phyloP scores from a whole-genome alignment of 179 eudicot species.

The Camellia oleifera region DNA sequence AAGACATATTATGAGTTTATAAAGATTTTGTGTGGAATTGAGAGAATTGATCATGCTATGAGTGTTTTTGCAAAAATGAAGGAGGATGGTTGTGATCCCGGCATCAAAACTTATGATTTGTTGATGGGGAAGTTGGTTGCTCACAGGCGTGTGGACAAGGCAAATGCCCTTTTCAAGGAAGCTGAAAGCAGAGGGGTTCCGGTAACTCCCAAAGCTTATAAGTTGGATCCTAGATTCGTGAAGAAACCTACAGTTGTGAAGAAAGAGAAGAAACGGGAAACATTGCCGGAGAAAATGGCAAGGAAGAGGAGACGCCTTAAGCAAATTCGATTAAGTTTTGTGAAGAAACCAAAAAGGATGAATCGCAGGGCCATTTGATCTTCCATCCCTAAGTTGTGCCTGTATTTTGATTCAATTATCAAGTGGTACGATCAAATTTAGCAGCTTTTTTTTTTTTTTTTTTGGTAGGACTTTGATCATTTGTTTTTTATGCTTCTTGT shows the following conservation, averaged over 20 bases:
- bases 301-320: constrained; percentile 73
- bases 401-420: neutral
- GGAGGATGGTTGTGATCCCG: constrained; percentile 66
- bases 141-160: constrained; percentile 63
- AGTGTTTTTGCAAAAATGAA: constrained; percentile 69
- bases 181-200: constrained; percentile 52
- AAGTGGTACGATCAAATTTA: neutral
- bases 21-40: constrained; percentile 73
- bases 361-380: constrained; percentile 42
- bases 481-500: too few species aligned
- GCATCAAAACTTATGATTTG: constrained; percentile 70
- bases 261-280: constrained; percentile 72
- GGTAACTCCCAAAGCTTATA: constrained; percentile 58
- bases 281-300: constrained; percentile 86
- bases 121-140: constrained; percentile 69
- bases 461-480: neutral
- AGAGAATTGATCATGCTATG: constrained; percentile 80
- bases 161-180: constrained; percentile 62
- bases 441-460: neutral
- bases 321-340: constrained; percentile 63
- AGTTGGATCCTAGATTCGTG: constrained; percentile 64
- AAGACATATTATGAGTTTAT: constrained; percentile 67
- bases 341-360: constrained; percentile 63
- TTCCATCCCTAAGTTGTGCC: neutral
- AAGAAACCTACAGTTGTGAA: constrained; percentile 57